Percentiles rank a stretch among this genome's conserved stretches.
These are phyloP conservation scores for Lachancea thermotolerans DNA, from an alignment of 805 yeast genomes.

Conservation along the genomic window DNA sequence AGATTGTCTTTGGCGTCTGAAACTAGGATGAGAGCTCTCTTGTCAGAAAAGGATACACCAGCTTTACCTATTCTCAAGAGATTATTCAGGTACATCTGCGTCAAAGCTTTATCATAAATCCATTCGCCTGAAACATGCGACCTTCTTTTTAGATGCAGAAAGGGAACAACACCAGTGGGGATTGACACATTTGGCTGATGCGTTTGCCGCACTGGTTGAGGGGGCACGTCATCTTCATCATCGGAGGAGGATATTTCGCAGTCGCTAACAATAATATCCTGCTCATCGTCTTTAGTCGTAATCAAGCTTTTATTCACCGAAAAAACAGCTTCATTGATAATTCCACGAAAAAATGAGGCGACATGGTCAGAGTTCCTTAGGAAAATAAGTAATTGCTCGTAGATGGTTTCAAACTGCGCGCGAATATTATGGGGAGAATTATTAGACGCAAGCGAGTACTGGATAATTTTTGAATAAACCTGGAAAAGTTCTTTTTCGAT, in stretches of 20 bases:
- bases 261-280: slow-evolving; percentile 10
- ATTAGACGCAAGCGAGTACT: slow-evolving; percentile 12
- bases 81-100: slow-evolving; percentile 58
- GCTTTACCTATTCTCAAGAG: slow-evolving; percentile 92
- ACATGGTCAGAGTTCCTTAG: slow-evolving; percentile 15
- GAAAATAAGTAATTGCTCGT: slow-evolving; percentile 15
- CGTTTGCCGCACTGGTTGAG: background rate
- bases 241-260: slow-evolving; percentile 9
- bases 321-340: slow-evolving; percentile 13
- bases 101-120: slow-evolving; percentile 59
- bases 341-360: slow-evolving; percentile 13
- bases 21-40: slow-evolving; percentile 91
- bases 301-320: slow-evolving; percentile 13
- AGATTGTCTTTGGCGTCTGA: slow-evolving; percentile 33
- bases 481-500: slow-evolving; percentile 14
- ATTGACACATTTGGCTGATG: slow-evolving; percentile 27
- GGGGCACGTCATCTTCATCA: slow-evolving; percentile 6
- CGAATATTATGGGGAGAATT: slow-evolving; percentile 10
- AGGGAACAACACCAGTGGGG: slow-evolving; percentile 69
- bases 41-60: slow-evolving; percentile 95
- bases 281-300: slow-evolving; percentile 7
- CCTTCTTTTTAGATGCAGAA: slow-evolving; percentile 68
- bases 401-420: slow-evolving; percentile 13
- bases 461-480: slow-evolving; percentile 15
- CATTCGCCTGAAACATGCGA: slow-evolving; percentile 47